Percentiles rank a stretch among this genome's conserved stretches.
phyloP scores from a whole-genome alignment of 129 eudicot species.

The Smallanthus sonchifolius region DNA sequence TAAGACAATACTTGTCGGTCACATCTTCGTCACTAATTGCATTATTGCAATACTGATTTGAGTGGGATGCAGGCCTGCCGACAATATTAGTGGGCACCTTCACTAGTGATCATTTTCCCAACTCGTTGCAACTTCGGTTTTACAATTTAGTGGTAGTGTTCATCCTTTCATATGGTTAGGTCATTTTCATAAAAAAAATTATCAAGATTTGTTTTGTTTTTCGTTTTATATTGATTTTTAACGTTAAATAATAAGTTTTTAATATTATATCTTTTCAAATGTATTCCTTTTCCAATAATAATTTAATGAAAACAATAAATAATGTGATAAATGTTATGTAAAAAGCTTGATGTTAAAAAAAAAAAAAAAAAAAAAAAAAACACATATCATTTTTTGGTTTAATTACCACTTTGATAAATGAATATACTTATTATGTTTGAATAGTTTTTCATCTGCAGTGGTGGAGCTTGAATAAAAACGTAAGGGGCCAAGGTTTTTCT shows the following conservation, averaged over 20 bases:
- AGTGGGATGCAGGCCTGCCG: background rate
- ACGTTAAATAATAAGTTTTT: background rate
- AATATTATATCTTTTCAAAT: no score
- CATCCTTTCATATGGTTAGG: background rate
- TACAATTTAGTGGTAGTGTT: background rate
- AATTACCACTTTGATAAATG: no score
- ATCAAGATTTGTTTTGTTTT: background rate
- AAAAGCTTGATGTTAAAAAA: no score
- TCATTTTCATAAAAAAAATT: background rate
- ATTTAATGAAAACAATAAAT: no score
- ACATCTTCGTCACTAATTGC: background rate
- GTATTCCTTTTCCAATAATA: no score
- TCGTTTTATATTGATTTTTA: background rate
- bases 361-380: no score
- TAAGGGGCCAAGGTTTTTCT: no score
- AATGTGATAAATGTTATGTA: no score
- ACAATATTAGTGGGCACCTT: slow-evolving; percentile 10
- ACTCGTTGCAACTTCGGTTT: background rate
- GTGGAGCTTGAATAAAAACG: no score
- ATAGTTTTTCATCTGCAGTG: no score
- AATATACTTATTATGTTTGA: no score
- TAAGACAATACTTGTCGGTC: background rate
- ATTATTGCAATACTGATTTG: background rate
- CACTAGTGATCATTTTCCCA: background rate
- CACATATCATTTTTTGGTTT: no score